Percentiles rank a stretch among this genome's conserved stretches.
phyloP scores from a whole-genome alignment of 345 rosid species.

The Ricinus communis region DNA sequence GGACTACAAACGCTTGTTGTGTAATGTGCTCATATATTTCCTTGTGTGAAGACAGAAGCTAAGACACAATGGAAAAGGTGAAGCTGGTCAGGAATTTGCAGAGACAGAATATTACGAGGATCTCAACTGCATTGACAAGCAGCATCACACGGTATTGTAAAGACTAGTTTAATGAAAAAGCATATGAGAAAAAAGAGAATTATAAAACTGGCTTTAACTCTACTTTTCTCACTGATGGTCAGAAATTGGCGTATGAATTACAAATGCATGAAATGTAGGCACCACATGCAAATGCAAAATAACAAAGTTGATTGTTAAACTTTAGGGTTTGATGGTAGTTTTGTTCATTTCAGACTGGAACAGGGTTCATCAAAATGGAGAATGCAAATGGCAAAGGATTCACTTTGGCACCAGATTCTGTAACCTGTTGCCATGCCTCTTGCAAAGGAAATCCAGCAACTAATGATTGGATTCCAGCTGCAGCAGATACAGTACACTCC shows the following conservation, averaged over 20 bases:
- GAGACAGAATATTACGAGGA: slow-evolving; percentile 67
- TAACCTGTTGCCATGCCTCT: slow-evolving; percentile 36
- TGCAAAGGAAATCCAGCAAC: slow-evolving; percentile 72
- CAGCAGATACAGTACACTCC: slow-evolving; percentile 35
- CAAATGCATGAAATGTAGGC: too few relatives aligned
- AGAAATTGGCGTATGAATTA: too few relatives aligned
- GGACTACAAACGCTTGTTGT: slow-evolving; percentile 61
- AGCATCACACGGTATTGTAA: slow-evolving; percentile 64
- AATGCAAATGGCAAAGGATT: slow-evolving; percentile 30
- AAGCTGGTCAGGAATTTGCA: slow-evolving; percentile 49
- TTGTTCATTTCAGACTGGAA: slow-evolving; percentile 52
- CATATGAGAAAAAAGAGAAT: too few relatives aligned
- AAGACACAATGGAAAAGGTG: slow-evolving; percentile 24
- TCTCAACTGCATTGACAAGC: slow-evolving; percentile 58
- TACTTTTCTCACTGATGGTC: too few relatives aligned
- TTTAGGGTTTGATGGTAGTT: neutral
- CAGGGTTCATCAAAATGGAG: slow-evolving; percentile 61
- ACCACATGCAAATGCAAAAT: too few relatives aligned
- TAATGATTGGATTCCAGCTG: slow-evolving; percentile 64
- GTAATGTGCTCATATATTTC: neutral
- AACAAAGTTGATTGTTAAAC: too few relatives aligned
- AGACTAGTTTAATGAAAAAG: too few relatives aligned
- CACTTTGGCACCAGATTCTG: slow-evolving; percentile 34
- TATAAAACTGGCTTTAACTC: too few relatives aligned
- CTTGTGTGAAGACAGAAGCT: slow-evolving; percentile 35